Conservation (phyloP, 345 rosid genomes). For the Corchorus capsularis region DNA sequence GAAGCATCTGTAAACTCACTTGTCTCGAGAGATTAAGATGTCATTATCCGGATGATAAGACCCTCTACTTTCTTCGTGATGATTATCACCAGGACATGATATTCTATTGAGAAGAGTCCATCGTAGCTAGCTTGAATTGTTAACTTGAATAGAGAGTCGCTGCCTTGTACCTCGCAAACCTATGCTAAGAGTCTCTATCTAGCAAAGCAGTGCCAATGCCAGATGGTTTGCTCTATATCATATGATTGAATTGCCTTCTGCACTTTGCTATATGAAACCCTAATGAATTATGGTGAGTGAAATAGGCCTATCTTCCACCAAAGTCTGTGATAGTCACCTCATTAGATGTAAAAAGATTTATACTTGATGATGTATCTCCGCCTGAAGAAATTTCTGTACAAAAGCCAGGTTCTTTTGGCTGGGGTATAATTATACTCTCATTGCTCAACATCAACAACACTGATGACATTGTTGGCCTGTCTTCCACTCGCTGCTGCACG, state of each 20-base stretch:
- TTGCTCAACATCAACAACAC: slow-evolving; percentile 27
- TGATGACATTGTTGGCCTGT: slow-evolving; percentile 20
- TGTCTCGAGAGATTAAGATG: too few species aligned
- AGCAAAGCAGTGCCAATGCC: neutral
- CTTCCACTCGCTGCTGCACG: slow-evolving; percentile 14
- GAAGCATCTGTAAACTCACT: too few species aligned
- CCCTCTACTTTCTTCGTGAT: too few species aligned
- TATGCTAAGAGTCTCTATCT: too few species aligned
- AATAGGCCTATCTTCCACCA: neutral
- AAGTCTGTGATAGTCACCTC: neutral
- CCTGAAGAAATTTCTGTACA: neutral
- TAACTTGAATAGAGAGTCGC: too few species aligned
- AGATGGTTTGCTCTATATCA: too few species aligned
- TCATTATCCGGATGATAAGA: too few species aligned
- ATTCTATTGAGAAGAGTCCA: too few species aligned
- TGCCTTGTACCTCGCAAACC: too few species aligned
- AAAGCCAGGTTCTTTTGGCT: slow-evolving; percentile 20
- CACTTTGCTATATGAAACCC: neutral
- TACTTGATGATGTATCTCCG: neutral
- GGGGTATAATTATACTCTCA: slow-evolving; percentile 15
- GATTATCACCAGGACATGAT: too few species aligned
- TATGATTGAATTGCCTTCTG: too few species aligned
- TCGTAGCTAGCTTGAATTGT: too few species aligned
- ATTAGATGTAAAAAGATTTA: neutral
- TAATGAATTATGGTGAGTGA: neutral